Percentiles rank a stretch among this genome's conserved stretches.
These are phyloP conservation scores for Nannochloris sp. DNA, from an alignment of 139 green algal species.

Conservation along the genomic window DNA sequence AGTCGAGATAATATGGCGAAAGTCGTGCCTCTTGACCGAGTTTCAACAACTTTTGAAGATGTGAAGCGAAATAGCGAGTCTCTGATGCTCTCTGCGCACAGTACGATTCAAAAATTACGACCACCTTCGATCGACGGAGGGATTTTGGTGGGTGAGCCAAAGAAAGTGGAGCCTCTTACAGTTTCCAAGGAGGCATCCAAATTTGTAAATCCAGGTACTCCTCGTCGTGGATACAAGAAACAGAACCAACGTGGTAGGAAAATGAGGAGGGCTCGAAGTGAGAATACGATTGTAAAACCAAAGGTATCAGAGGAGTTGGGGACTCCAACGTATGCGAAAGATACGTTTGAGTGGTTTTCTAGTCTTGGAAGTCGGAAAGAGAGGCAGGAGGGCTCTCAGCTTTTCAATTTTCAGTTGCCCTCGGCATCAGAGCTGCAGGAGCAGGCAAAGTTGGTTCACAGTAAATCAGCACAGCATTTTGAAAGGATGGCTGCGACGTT, in stretches of 20 bases:
- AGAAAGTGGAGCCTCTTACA: too few relatives aligned
- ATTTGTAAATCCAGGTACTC: not conserved
- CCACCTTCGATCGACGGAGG: not conserved
- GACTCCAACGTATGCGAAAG: not conserved
- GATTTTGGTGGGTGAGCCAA: too few relatives aligned
- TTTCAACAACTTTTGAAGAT: constrained; percentile 18
- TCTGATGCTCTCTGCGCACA: constrained; percentile 14
- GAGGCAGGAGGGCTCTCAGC: not conserved
- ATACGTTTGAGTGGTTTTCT: not conserved
- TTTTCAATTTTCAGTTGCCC: not conserved
- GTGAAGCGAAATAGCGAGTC: constrained; percentile 16
- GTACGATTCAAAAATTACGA: constrained; percentile 7
- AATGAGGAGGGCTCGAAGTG: constrained; percentile 14
- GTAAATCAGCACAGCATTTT: not conserved
- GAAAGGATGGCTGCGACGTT: constrained; percentile 3
- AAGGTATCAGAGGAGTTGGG: not conserved
- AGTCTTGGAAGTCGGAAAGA: not conserved
- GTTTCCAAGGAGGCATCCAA: too few relatives aligned
- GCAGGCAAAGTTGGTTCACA: not conserved
- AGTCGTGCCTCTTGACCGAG: not conserved
- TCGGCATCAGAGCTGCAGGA: not conserved
- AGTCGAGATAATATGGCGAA: not conserved
- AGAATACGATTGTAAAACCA: constrained; percentile 13
- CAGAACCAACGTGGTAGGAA: not conserved
- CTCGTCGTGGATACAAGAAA: not conserved